Evolutionary conservation across 202 grass and related monocot genomes (phyloP).

Genomic region (Dendrocalamus latiflorus): DNA sequence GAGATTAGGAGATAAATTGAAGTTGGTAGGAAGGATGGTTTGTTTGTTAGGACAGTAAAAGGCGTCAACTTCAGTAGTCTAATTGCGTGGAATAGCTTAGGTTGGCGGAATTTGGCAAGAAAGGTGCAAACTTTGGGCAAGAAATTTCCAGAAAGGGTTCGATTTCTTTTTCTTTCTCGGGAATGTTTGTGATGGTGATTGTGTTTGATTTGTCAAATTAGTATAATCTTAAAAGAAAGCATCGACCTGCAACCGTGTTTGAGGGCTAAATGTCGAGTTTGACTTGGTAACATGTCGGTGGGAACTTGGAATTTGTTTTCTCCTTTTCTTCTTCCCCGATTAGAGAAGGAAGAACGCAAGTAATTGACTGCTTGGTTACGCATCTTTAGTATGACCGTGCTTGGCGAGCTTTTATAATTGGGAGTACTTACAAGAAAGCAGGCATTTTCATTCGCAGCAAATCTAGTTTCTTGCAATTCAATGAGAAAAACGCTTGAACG

Average conservation of each 20-base stretch:
- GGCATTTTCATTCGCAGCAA: not conserved
- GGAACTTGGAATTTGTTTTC: too few relatives aligned
- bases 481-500: not conserved
- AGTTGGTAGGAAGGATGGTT: not conserved
- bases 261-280: too few relatives aligned
- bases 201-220: conserved; percentile 6
- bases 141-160: conserved; percentile 3
- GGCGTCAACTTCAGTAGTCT: conserved; percentile 18
- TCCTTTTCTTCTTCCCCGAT: too few relatives aligned
- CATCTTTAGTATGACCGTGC: too few relatives aligned
- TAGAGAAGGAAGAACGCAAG: not conserved
- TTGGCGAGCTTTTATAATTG: not conserved
- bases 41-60: conserved; percentile 3
- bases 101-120: not conserved
- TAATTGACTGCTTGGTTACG: not conserved
- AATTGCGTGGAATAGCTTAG: not conserved
- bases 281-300: too few relatives aligned
- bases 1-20: not conserved
- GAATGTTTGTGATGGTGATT: conserved; percentile 33
- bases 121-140: not conserved
- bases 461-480: not conserved
- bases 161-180: not conserved
- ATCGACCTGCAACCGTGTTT: conserved; percentile 26
- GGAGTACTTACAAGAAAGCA: not conserved
- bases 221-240: not conserved